Evolutionary conservation across 2,329 filamentous ascomycete genomes (phyloP), one percentile per base, ranked within the genome.

Genomic region (Xylariaceae sp.): DNA sequence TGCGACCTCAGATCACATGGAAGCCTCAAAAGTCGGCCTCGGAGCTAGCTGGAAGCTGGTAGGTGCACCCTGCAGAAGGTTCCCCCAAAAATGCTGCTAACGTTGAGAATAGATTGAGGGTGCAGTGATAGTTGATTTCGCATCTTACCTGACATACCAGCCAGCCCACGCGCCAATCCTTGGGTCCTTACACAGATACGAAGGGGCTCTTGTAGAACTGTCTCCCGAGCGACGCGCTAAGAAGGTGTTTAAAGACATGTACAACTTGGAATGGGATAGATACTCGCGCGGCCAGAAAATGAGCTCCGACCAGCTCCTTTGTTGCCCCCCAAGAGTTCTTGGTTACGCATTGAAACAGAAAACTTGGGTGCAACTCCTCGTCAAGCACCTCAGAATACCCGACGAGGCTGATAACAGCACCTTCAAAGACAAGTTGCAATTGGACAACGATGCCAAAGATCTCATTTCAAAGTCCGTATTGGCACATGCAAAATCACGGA

Each of bases 381-480:
- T 55, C 2, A 26, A 17, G 14, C 26, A 55, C 19, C 26, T 55
- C 5, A 6, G 29, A 9, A 6, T 3, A 11, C 28, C 44, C 8
- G 23, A 43, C 12, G 8, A 55, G 36, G 45, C 37, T 14, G 21
- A 55, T 21, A 17, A 46, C 8, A 49, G 36, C 21, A 55, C 52
- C 29, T 55, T 49, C 16, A 12, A 37, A 14, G 11, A 55, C 11
- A 6, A 49, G 14, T 36, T 49, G 24, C 45, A 55, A 34, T n/a
- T 55, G 9, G 52, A 53, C 11, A 3, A 19, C 6, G 59, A 73
- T 72, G 16, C 33, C 5, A 53, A 53, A 26, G 34, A 34, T 47
- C 43, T 47, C 24, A 40, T 53, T 40, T 29, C 21, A 3, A 53
- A 53, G 6, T 53, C 51, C 12, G 33, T 47, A 7, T 11, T 16